Percentiles rank a stretch among this genome's conserved stretches.
Conservation (phyloP, 1,284 basidiomycete species). For the Marasmius tenuissimus region DNA sequence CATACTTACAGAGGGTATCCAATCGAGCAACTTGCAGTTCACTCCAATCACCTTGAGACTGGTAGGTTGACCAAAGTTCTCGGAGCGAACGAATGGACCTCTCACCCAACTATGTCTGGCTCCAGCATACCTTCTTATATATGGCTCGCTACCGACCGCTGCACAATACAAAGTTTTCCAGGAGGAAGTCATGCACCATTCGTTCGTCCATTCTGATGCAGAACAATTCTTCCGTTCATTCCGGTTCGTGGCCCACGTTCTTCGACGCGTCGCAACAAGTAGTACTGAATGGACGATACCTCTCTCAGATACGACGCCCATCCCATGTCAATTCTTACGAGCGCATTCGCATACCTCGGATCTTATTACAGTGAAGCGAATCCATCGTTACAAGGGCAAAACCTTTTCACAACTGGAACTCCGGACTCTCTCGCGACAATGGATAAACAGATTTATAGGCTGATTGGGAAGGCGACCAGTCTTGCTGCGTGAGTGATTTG, state of each 20-base stretch:
- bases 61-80: constrained; percentile 23
- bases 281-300: background rate
- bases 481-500: constrained; percentile 67
- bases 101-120: background rate
- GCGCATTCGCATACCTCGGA: constrained; percentile 82
- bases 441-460: constrained; percentile 88
- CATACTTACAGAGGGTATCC: constrained; percentile 75
- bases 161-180: constrained; percentile 64
- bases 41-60: constrained; percentile 78
- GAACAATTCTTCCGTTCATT: constrained; percentile 81
- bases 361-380: constrained; percentile 73
- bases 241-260: constrained; percentile 41
- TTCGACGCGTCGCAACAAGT: too few species aligned
- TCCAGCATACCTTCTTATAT: constrained; percentile 79
- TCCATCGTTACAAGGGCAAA: constrained; percentile 80
- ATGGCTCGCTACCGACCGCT: constrained; percentile 76
- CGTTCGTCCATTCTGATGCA: constrained; percentile 75
- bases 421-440: constrained; percentile 68
- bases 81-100: background rate
- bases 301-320: constrained; percentile 75
- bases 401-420: constrained; percentile 71
- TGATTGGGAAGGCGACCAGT: constrained; percentile 86
- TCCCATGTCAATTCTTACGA: constrained; percentile 86
- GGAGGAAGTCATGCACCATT: constrained; percentile 77
- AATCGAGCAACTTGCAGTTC: constrained; percentile 83